These are phyloP conservation scores for Mucor lusitanicus DNA, from an alignment of 371 early-diverging fungal species.

Conservation along the genomic window DNA sequence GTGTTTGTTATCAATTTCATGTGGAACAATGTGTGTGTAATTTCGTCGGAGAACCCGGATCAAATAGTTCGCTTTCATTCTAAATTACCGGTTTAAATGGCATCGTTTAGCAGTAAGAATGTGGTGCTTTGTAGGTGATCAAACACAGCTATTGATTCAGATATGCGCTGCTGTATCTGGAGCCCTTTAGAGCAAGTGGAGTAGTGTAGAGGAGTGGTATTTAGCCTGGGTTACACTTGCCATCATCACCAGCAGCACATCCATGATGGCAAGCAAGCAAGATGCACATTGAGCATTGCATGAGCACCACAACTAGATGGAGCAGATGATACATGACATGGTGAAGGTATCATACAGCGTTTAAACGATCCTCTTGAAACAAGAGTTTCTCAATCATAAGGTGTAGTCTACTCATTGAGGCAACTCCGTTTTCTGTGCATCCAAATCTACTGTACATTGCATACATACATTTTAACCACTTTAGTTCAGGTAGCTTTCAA, in stretches of 20 bases:
- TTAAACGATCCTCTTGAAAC: not conserved
- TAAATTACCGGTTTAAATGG: not conserved
- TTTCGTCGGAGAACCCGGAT: constrained; percentile 3
- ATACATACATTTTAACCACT: not conserved
- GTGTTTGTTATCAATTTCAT: not conserved
- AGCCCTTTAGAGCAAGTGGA: no score
- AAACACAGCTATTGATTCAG: no score
- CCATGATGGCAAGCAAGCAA: no score
- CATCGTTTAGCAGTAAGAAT: not conserved
- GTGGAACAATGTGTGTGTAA: not conserved
- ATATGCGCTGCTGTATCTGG: no score
- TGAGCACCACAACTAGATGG: not conserved
- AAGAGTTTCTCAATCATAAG: not conserved
- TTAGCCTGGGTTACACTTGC: no score
- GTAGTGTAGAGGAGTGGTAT: no score
- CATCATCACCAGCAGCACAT: no score
- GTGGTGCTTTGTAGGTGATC: not conserved
- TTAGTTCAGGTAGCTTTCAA: not conserved
- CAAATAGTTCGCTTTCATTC: not conserved
- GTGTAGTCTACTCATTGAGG: not conserved
- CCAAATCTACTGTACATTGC: not conserved
- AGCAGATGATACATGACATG: not conserved
- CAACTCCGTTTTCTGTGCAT: constrained; percentile 1
- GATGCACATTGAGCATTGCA: no score
- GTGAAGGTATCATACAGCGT: not conserved